phyloP scores from a whole-genome alignment of 2,329 filamentous ascomycete genomes.

The Fusarium sarcochroum region DNA sequence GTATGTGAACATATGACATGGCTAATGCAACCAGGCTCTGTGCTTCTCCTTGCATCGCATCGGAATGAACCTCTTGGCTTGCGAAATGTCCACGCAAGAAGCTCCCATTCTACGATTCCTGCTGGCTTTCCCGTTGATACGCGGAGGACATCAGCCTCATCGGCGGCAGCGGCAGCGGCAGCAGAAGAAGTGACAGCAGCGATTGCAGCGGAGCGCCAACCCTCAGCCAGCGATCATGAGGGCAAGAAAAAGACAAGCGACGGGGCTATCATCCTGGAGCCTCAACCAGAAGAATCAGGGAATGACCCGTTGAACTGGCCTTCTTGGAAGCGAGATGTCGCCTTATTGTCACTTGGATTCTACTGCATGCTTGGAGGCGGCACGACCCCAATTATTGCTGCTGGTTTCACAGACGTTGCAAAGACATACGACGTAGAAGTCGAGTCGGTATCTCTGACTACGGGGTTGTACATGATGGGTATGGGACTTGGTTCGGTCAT shows the following conservation, averaged over 20 bases:
- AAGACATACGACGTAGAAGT: conserved; percentile 74
- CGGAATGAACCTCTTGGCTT: conserved; percentile 73
- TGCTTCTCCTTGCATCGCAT: conserved; percentile 68
- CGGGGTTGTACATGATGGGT: conserved; percentile 94
- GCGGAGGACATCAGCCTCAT: conserved; percentile 49
- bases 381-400: conserved; percentile 90
- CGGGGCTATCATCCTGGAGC: conserved; percentile 87
- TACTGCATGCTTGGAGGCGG: conserved; percentile 95
- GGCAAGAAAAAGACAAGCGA: conserved; percentile 83
- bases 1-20: background rate
- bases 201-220: conserved; percentile 14
- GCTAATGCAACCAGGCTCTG: conserved; percentile 62
- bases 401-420: conserved; percentile 88
- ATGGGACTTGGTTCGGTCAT: conserved; percentile 87
- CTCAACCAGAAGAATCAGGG: conserved; percentile 89
- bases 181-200: background rate
- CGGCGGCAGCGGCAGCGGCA: conserved; percentile 13
- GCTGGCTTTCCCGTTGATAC: conserved; percentile 58
- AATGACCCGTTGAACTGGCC: conserved; percentile 98
- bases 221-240: conserved; percentile 45
- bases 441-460: conserved; percentile 85
- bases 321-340: conserved; percentile 81
- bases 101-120: conserved; percentile 70
- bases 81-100: conserved; percentile 69
- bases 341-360: conserved; percentile 86